phyloP scores from a whole-genome alignment of 225 moss, liverwort and hornwort species.

The Polytrichum commune region DNA sequence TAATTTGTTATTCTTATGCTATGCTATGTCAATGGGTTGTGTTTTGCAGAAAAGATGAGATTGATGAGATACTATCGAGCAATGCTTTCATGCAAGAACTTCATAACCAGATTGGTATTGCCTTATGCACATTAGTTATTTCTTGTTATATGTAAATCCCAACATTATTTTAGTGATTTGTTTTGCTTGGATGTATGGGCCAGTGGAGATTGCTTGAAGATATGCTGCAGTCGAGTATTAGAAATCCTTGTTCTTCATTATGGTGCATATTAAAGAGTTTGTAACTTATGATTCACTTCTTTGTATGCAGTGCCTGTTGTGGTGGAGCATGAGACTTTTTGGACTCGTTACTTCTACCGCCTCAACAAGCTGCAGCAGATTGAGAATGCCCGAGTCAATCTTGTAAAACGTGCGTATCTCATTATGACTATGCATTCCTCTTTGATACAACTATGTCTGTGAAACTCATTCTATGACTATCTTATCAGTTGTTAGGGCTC shows the following conservation, averaged over 20 bases:
- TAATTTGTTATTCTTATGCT: no score
- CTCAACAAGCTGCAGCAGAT: constrained; percentile 84
- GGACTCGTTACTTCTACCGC: constrained; percentile 92
- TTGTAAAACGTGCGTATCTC: constrained; percentile 66
- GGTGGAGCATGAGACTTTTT: constrained; percentile 73
- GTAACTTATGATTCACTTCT: constrained; percentile 1
- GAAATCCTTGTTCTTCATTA: not conserved
- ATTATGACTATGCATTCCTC: not conserved
- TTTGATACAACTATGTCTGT: no score
- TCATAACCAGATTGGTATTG: constrained; percentile 61
- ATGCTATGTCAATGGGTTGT: not conserved
- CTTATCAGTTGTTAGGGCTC: no score
- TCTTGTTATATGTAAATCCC: no score
- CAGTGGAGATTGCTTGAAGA: no score
- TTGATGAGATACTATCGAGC: constrained; percentile 63
- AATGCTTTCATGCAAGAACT: constrained; percentile 95
- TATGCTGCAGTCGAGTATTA: no score
- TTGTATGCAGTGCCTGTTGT: constrained; percentile 64
- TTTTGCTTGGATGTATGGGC: no score
- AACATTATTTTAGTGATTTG: no score
- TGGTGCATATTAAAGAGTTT: not conserved
- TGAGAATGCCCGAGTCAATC: constrained; percentile 85
- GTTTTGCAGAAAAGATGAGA: constrained; percentile 56
- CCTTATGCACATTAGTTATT: not conserved
- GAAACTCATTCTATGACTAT: no score